phyloP scores from a whole-genome alignment of 176 grass and related monocot genomes.

The Chrysopogon serrulatus region DNA sequence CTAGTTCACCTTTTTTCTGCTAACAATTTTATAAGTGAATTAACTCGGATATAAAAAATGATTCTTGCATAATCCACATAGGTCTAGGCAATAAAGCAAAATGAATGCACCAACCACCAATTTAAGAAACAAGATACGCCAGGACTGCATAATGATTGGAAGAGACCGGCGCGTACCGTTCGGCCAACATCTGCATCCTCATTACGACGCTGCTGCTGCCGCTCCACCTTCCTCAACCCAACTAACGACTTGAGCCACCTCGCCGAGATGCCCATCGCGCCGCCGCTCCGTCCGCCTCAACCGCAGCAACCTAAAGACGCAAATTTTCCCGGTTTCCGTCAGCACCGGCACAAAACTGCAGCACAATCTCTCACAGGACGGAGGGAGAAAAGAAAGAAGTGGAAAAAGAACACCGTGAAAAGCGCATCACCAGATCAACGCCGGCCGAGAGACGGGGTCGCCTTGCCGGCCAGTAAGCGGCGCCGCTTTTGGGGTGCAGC shows the following conservation, averaged over 20 bases:
- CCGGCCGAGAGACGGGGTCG: background rate
- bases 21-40: background rate
- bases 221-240: slow-evolving; percentile 71
- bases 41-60: background rate
- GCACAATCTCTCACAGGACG: background rate
- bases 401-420: background rate
- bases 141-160: background rate
- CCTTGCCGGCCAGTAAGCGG: slow-evolving; percentile 1
- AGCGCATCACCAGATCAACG: slow-evolving; percentile 17
- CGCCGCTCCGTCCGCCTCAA: background rate
- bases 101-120: slow-evolving; percentile 1
- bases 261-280: slow-evolving; percentile 64
- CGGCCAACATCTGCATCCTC: slow-evolving; percentile 40
- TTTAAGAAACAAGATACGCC: background rate
- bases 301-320: background rate
- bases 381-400: background rate
- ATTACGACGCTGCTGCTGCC: slow-evolving; percentile 25
- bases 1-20: background rate
- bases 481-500: background rate
- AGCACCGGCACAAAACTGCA: background rate
- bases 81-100: background rate
- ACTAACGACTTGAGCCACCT: slow-evolving; percentile 85
- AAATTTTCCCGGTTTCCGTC: background rate
- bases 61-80: background rate
- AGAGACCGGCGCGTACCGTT: slow-evolving; percentile 8